A percentile compares a stretch with the other conserved stretches of the same genome.
phyloP scores from a whole-genome alignment of 768 basidiomycete genomes.

The Rhodocollybia butyracea region DNA sequence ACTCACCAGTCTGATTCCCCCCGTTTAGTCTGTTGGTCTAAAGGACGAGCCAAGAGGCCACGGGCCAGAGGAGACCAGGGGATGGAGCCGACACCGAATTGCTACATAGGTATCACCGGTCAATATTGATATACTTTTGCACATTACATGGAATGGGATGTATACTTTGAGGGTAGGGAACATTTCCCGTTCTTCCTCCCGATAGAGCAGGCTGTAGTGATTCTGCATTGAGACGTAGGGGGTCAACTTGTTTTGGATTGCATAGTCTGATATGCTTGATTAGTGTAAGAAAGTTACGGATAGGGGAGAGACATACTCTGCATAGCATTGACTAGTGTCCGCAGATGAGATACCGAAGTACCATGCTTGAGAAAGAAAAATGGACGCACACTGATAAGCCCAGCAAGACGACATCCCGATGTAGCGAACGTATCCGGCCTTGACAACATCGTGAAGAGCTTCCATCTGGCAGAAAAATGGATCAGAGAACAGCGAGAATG shows the following conservation, averaged over 20 bases:
- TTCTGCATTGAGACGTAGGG: constrained; percentile 74
- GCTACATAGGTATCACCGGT: too few relatives aligned
- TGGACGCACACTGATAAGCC: constrained; percentile 34
- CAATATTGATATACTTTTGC: background rate
- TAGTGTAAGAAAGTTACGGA: background rate
- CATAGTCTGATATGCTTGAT: constrained; percentile 42
- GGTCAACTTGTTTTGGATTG: constrained; percentile 52
- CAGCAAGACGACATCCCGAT: constrained; percentile 29
- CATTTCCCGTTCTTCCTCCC: constrained; percentile 67
- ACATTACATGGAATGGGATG: background rate
- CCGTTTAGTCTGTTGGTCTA: constrained; percentile 35
- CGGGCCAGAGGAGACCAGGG: constrained; percentile 60
- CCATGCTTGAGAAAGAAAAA: background rate
- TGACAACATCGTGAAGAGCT: constrained; percentile 49
- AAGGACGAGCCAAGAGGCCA: constrained; percentile 44
- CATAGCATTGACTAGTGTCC: constrained; percentile 47
- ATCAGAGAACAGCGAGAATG: background rate
- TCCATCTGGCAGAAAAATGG: constrained; percentile 34
- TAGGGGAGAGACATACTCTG: constrained; percentile 37
- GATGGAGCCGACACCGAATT: constrained; percentile 52
- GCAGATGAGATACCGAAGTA: background rate
- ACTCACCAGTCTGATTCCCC: constrained; percentile 30
- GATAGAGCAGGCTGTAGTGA: constrained; percentile 56
- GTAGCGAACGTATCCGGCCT: constrained; percentile 45
- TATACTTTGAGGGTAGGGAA: constrained; percentile 53